Base-by-base conservation (phyloP, 768 basidiomycete species). In the Suillus spraguei region DNA sequence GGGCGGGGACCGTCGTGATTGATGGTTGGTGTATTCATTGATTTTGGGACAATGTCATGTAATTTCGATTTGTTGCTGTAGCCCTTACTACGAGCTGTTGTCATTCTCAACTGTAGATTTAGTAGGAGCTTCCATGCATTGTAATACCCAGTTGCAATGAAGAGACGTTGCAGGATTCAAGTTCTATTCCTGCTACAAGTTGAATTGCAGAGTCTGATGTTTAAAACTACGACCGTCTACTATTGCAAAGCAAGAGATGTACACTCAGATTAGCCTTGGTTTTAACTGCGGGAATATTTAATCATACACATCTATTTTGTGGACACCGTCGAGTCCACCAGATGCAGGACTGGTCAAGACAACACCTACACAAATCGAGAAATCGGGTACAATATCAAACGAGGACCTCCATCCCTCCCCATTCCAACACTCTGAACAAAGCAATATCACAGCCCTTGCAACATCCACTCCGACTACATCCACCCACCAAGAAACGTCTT, bases 391-490 rank as follows among this genome's bases (percentile, higher is more conserved):
- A 44, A 44, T 11, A 44, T 47, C 46, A 47, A 47, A 47, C 22
- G 11, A 22, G 22, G 22, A 47, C 46, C 22, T 47, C 46, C n/a
- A 22, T 17, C 28, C 16, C 50, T 3, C 50, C 50, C 28, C 50
- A 52, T 32, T 50, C 49, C 49, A 50, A 50, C 49, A 50, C 49
- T 16, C 50, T 52, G 50, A 52, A 52, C 50, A 52, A 52, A 20
- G 28, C 3, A 8, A 3, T 16, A 52, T 52, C 50, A 17, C 50
- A 8, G 50, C 28, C 17, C 28, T 52, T 17, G 28, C 28, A 52
- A 5, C 16, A 52, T 52, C 50, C 1, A 52, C 50, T 32, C 50
- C 50, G 10, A 52, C 28, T 17, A 52, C 28, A 5, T 52, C 50
- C 4, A 28, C 50, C 50, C 50, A 52, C 50, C 50, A 52, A 32